These are phyloP conservation scores for Moesziomyces globuligerus DNA, from an alignment of 1,284 basidiomycete species.

Conservation along the genomic window DNA sequence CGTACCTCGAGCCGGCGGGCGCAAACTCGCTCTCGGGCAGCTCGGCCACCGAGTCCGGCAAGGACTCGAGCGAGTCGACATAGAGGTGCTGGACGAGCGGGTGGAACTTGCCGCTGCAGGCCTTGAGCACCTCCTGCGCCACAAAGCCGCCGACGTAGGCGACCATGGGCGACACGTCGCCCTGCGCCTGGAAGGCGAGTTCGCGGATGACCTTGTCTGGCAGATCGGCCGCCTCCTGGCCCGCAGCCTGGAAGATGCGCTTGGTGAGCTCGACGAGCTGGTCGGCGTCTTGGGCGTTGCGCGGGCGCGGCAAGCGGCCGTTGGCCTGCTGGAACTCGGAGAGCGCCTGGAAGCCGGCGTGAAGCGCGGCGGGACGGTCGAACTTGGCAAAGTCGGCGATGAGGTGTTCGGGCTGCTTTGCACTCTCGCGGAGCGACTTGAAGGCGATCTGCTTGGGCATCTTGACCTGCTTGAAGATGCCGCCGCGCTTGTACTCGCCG, in stretches of 20 bases:
- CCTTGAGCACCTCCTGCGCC: constrained; percentile 97
- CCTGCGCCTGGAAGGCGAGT: constrained; percentile 89
- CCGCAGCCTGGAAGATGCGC: constrained; percentile 73
- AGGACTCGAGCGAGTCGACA: constrained; percentile 95
- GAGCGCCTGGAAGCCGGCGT: constrained; percentile 94
- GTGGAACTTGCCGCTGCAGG: constrained; percentile 97
- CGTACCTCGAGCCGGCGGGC: constrained; percentile 85
- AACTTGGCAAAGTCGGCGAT: constrained; percentile 98
- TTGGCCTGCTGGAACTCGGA: constrained; percentile 80
- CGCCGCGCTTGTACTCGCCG: constrained; percentile 84
- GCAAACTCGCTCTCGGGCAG: constrained; percentile 85
- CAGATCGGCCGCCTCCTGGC: constrained; percentile 75
- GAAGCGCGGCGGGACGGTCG: constrained; percentile 88
- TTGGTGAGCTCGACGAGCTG: constrained; percentile 80
- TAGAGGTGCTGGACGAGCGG: constrained; percentile 95
- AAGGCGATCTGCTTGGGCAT: constrained; percentile 89
- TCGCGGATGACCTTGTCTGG: constrained; percentile 83
- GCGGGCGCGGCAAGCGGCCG: constrained; percentile 81
- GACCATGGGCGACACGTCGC: constrained; percentile 90
- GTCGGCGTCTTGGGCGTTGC: constrained; percentile 84
- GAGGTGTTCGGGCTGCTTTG: constrained; percentile 85
- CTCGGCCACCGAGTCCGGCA: constrained; percentile 65
- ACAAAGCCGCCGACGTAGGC: constrained; percentile 97
- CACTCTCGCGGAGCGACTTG: constrained; percentile 90
- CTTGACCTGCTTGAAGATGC: constrained; percentile 98